Conservation (phyloP, 2,329 filamentous ascomycete genomes). For the Colletotrichum chlorophyti region DNA sequence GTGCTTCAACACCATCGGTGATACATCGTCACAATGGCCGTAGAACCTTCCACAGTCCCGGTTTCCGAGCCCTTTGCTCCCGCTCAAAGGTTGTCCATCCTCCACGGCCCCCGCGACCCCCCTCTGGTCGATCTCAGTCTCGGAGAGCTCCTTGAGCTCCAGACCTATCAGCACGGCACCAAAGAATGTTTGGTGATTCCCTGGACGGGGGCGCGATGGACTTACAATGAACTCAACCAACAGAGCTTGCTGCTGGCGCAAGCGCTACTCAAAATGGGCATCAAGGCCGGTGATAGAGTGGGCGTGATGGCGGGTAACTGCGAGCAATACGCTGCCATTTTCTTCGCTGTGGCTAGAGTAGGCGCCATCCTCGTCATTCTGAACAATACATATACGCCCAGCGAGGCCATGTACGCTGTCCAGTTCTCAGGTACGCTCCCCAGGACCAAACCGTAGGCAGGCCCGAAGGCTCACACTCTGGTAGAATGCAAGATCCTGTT, state of each 20-base stretch:
- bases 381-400: slow-evolving; percentile 82
- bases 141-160: slow-evolving; percentile 74
- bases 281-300: slow-evolving; percentile 72
- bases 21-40: slow-evolving; percentile 34
- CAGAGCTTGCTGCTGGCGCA: slow-evolving; percentile 68
- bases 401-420: slow-evolving; percentile 74
- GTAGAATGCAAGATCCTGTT: slow-evolving; percentile 77
- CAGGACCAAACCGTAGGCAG: background rate
- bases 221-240: slow-evolving; percentile 69
- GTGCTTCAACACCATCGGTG: background rate
- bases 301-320: slow-evolving; percentile 81
- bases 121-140: slow-evolving; percentile 75
- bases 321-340: slow-evolving; percentile 80
- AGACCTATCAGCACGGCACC: slow-evolving; percentile 69
- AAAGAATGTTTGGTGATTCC: slow-evolving; percentile 76
- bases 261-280: slow-evolving; percentile 71
- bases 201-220: slow-evolving; percentile 79
- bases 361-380: slow-evolving; percentile 77
- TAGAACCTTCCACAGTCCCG: slow-evolving; percentile 36
- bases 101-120: slow-evolving; percentile 73
- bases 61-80: slow-evolving; percentile 34
- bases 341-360: slow-evolving; percentile 74
- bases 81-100: slow-evolving; percentile 59
- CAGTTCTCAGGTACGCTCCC: slow-evolving; percentile 66
- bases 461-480: slow-evolving; percentile 3